These are phyloP conservation scores for Eimeria necatrix DNA, from an alignment of 169 alveolate species.

Conservation along the genomic window DNA sequence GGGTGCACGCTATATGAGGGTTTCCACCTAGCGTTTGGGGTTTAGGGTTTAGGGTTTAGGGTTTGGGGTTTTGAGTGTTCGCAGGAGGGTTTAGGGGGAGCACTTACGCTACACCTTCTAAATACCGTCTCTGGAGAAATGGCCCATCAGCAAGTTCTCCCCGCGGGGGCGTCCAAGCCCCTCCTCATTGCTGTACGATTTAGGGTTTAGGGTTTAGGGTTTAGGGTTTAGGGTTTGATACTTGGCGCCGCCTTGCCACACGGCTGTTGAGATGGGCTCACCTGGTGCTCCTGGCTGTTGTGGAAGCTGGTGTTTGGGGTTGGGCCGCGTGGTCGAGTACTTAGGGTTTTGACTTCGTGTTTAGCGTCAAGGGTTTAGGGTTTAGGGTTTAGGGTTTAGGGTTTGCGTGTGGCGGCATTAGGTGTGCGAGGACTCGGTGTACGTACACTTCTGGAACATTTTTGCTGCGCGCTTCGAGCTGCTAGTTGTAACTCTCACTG, in stretches of 20 bases:
- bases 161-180: constrained; percentile 27
- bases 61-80: neutral
- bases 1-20: too few relatives aligned
- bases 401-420: neutral
- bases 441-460: constrained; percentile 69
- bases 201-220: constrained; percentile 21
- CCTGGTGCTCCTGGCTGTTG: too few relatives aligned
- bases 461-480: constrained; percentile 72
- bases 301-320: neutral
- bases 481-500: constrained; percentile 42
- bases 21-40: too few relatives aligned
- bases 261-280: too few relatives aligned
- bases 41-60: neutral
- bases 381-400: too few relatives aligned
- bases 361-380: too few relatives aligned
- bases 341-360: neutral
- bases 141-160: constrained; percentile 40
- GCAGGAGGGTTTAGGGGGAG: constrained; percentile 51
- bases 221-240: neutral
- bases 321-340: neutral
- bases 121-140: constrained; percentile 22
- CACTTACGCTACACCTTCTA: constrained; percentile 21
- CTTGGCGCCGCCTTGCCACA: too few relatives aligned
- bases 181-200: constrained; percentile 3
- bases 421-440: constrained; percentile 75